Evolutionary conservation across 2,329 filamentous ascomycete species (phyloP), one percentile per base, ranked within the genome.

Genomic region (Periconia sp.): DNA sequence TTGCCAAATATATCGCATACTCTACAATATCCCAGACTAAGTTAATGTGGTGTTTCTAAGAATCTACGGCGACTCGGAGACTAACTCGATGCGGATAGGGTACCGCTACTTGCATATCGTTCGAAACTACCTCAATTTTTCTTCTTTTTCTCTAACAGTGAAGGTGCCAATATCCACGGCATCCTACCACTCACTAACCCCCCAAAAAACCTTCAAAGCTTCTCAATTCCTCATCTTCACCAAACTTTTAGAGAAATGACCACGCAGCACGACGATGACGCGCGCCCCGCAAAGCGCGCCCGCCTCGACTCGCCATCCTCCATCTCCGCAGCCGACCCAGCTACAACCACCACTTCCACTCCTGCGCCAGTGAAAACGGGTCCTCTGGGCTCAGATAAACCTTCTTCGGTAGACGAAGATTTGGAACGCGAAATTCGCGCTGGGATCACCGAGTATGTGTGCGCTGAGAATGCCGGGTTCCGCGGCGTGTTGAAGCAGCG

Each of bases 401-500:
- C 46, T 13, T 53, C 55, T 41, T 43, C 51, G 2, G 59, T 61
- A 42, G 66, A 69, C 19, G 58, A 53, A 15, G 72, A 75, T 49
- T 52, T 69, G 20, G 70, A 74, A 43, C 74, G 76, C 35, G 79
- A 81, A 59, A 58, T 67, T 13, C 72, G 73, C 44, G 78, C 77
- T 1, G 87, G 88, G 27, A 90, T 91, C 59, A 83, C 82, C 9
- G 79, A 84, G 59, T 89, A 83, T 68, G 82, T 88, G 15, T 83
- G 80, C 44, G 74, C 79, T 1, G 72, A 80, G n/a, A 78, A 81
- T 31, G 73, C 78, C 51, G 84, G 85, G 1, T 90, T 90, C 60
- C 72, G 76, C 14, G 88, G 86, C 17, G 77, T 86, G 14, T 65
- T 90, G 65, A 91, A 91, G 78, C 85, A 88, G 68, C 81, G 85